Conservation (phyloP, 2,329 filamentous ascomycete genomes). For the Epichloe amarillans region DNA sequence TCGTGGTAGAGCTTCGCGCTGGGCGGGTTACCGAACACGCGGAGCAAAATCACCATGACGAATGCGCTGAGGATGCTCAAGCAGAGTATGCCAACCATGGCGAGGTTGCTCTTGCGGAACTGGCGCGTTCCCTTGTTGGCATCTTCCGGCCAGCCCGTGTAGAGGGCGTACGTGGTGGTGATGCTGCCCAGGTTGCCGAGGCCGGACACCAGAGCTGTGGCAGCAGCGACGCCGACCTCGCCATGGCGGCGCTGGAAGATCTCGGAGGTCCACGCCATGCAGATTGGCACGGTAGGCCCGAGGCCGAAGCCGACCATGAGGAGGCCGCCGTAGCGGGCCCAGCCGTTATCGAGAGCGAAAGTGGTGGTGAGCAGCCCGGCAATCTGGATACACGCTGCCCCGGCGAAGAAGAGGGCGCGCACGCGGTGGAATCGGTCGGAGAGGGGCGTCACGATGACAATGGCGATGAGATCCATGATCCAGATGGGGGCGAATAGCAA, state of each 20-base stretch:
- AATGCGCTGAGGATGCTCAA: conserved; percentile 62
- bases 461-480: conserved; percentile 85
- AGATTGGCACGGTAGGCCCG: conserved; percentile 80
- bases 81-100: conserved; percentile 76
- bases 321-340: conserved; percentile 80
- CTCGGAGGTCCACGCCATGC: conserved; percentile 87
- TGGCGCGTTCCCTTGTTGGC: conserved; percentile 51
- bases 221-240: conserved; percentile 80
- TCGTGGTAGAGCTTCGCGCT: conserved; percentile 32
- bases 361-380: conserved; percentile 67
- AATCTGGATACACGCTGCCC: conserved; percentile 66
- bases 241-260: conserved; percentile 83
- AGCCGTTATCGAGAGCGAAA: conserved; percentile 56
- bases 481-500: conserved; percentile 83
- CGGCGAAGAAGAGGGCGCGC: conserved; percentile 69
- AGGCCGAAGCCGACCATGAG: conserved; percentile 83
- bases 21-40: conserved; percentile 39
- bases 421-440: conserved; percentile 76
- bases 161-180: conserved; percentile 77
- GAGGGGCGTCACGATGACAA: conserved; percentile 71
- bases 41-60: conserved; percentile 54
- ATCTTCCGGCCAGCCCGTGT: conserved; percentile 75
- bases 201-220: conserved; percentile 73
- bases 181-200: conserved; percentile 79
- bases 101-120: conserved; percentile 72